Evolutionary conservation across 2,329 filamentous ascomycete genomes (phyloP), one percentile per base, ranked within the genome.

Genomic region (Paecilomyces sp.): DNA sequence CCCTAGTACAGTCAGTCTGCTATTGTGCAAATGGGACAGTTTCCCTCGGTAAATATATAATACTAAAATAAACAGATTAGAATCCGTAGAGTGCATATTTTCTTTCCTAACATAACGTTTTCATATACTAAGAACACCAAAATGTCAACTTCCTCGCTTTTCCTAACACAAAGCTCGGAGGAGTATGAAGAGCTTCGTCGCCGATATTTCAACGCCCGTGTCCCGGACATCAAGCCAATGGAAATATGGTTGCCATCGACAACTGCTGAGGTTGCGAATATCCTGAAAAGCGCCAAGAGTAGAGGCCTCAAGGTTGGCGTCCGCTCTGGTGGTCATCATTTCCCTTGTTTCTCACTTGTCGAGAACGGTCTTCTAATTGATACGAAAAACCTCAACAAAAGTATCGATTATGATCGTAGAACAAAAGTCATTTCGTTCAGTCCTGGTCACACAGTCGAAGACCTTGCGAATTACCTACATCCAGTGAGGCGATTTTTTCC

Each of bases 401-500:
- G 11, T 9, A 52, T 52, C 22, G 24, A 18, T 9, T 52, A 52
- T 25, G 47, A 52, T n/a, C n/a, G 8, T 3, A n/a, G 8, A 18
- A 52, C 47, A 52, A 52, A 52, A n/a, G 22, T 52, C 15, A n/a
- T 52, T n/a, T 22, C 47, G 3, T 52, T 52, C 15, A 25, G 47
- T n/a, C 47, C 47, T 52, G 47, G 47, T 13, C n/a, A 22, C 11
- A 18, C 24, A 12, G 47, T 18, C 15, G n/a, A 52, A n/a, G 47
- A 52, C 13, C 24, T 18, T 52, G n/a, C 47, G 9, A 52, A 22
- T 5, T n/a, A 22, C n/a, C 22, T 52, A n/a, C 9, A n/a, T 8
- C 57, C 59, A 13, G 61, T 65, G 3, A 67, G n/a, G 1, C n/a
- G 47, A 9, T 52, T 69, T 57, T 68, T 68, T 36, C 67, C 67